Evolutionary conservation across 2,329 filamentous ascomycete genomes (phyloP), one percentile per base, ranked within the genome.

Genomic region (Cercospora beticola): DNA sequence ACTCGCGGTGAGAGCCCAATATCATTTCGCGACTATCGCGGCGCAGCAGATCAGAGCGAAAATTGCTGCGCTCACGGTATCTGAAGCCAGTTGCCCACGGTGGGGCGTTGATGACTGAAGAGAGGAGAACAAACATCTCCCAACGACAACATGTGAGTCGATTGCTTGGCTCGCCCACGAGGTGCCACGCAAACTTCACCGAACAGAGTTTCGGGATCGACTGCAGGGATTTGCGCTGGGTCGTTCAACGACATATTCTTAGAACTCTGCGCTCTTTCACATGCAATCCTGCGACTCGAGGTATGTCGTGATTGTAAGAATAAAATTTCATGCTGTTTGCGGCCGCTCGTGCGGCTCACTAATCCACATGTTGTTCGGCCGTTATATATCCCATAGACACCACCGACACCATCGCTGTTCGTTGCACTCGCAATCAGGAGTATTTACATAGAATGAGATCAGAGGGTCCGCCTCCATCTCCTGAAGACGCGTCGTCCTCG

Each of bases 161-260:
- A 28, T 23, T 49, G 46, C 46, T 58, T 18, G 54, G 26, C 54
- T 30, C n/a, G 54, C 21, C 23, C n/a, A 33, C 26, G 54, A 23
- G 14, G 16, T 30, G 54, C 26, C 54, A 58, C 54, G 54, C 54
- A 58, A 21, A 30, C 54, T 33, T 31, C 26, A 16, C 14, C 54
- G 26, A 58, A 58, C 54, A 58, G 54, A 58, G 54, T 58, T 58
- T 30, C 54, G 54, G 54, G 62, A 64, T 64, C 62, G 62, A 23
- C 62, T 56, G 61, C 61, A 63, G 43, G 61, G 62, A 64, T 56
- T 56, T 54, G 28, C n/a, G 62, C 21, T 63, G 46, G 61, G 31
- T 31, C 28, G 18, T 49, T 56, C 43, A 64, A 31, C 46, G 23
- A 64, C 31, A 56, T 56, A 64, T 43, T 54, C 43, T 64, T 54